These are phyloP conservation scores for Debaryomyces nepalensis DNA, from an alignment of 1,139 yeast genomes.

Conservation along the genomic window DNA sequence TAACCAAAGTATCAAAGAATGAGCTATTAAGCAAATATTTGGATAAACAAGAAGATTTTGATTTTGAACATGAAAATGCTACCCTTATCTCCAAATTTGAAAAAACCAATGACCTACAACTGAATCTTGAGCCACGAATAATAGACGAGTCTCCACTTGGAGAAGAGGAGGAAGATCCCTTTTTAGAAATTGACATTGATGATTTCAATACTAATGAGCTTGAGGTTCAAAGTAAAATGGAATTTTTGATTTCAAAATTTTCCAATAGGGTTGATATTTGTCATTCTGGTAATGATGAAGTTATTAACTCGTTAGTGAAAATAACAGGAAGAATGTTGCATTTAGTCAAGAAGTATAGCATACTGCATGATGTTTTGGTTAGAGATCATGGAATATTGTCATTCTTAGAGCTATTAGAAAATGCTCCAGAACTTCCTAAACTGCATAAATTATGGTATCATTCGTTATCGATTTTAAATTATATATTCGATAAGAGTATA, in stretches of 20 bases:
- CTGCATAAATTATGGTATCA: constrained; percentile 45
- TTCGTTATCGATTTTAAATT: constrained; percentile 46
- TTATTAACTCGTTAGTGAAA: constrained; percentile 35
- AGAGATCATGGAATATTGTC: constrained; percentile 56
- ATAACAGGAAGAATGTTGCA: constrained; percentile 48
- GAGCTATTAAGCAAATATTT: constrained; percentile 38
- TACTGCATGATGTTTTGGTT: constrained; percentile 48
- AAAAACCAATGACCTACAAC: neutral
- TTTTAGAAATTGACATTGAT: constrained; percentile 44
- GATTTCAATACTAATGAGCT: constrained; percentile 49
- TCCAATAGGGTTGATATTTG: constrained; percentile 37
- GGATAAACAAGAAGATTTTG: constrained; percentile 30
- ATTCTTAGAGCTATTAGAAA: constrained; percentile 52
- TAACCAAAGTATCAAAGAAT: constrained; percentile 24
- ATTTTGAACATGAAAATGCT: constrained; percentile 19
- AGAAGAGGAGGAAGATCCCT: constrained; percentile 43
- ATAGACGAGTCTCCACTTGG: constrained; percentile 8
- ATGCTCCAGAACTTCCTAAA: constrained; percentile 36
- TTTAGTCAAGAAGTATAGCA: constrained; percentile 45
- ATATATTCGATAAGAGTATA: constrained; percentile 39
- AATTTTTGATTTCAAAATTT: constrained; percentile 40
- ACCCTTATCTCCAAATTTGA: constrained; percentile 12
- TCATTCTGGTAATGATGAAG: constrained; percentile 38
- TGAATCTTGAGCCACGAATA: neutral
- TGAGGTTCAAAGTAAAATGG: constrained; percentile 50